phyloP scores from a whole-genome alignment of 1,284 basidiomycete species.

The Waitea zeae region DNA sequence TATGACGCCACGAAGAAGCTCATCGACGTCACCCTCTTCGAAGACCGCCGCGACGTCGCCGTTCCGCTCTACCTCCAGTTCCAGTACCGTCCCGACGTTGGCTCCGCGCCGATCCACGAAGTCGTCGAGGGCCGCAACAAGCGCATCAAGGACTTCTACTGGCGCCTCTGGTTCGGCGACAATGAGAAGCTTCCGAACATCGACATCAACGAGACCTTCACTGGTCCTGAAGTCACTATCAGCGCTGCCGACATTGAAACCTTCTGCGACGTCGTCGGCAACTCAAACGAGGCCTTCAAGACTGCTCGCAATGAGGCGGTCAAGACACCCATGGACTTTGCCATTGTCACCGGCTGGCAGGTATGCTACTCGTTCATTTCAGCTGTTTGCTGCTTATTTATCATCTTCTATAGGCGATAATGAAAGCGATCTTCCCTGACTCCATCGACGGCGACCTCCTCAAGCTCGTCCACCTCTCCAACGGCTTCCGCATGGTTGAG shows the following conservation, averaged over 20 bases:
- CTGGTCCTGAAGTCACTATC: slow-evolving; percentile 71
- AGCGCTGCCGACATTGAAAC: slow-evolving; percentile 62
- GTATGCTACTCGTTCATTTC: slow-evolving; percentile 24
- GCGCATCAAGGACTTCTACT: slow-evolving; percentile 93
- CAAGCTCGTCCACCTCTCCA: slow-evolving; percentile 92
- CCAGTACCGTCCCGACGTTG: slow-evolving; percentile 77
- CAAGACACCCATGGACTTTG: slow-evolving; percentile 95
- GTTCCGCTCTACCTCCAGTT: slow-evolving; percentile 78
- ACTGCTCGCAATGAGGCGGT: slow-evolving; percentile 48
- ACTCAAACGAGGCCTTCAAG: slow-evolving; percentile 86
- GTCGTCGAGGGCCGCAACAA: slow-evolving; percentile 71
- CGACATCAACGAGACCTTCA: slow-evolving; percentile 63
- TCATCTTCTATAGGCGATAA: slow-evolving; percentile 63
- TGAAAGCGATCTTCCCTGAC: slow-evolving; percentile 92
- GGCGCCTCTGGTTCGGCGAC: slow-evolving; percentile 92
- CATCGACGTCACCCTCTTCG: slow-evolving; percentile 71
- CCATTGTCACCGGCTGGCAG: slow-evolving; percentile 96
- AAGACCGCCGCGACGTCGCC: slow-evolving; percentile 64
- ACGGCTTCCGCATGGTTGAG: slow-evolving; percentile 83
- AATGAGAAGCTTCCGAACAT: slow-evolving; percentile 60
- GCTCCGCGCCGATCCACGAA: slow-evolving; percentile 90
- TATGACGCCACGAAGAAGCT: slow-evolving; percentile 35
- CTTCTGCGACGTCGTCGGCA: slow-evolving; percentile 90
- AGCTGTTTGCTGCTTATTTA: not conserved
- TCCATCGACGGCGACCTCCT: slow-evolving; percentile 85